phyloP scores from a whole-genome alignment of 2,329 filamentous ascomycete genomes.

The Monosporascus sp. region DNA sequence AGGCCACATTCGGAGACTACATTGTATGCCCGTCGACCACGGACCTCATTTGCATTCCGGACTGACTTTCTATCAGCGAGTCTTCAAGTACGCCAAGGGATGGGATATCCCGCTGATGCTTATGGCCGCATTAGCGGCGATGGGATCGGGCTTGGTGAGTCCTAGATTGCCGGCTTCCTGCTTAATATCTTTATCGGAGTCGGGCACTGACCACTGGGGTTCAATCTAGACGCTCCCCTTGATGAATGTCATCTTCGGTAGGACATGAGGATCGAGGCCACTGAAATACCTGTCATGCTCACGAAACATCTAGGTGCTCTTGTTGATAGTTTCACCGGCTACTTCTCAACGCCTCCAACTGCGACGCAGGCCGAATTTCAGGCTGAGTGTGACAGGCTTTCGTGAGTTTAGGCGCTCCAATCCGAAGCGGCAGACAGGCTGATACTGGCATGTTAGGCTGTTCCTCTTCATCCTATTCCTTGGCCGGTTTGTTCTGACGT shows the following conservation, averaged over 20 bases:
- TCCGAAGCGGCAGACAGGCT: constrained; percentile 1
- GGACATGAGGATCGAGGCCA: constrained; percentile 1
- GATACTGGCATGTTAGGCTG: constrained; percentile 35
- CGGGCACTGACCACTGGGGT: constrained; percentile 1
- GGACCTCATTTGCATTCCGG: not conserved
- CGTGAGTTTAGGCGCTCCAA: constrained; percentile 28
- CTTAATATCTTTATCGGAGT: not conserved
- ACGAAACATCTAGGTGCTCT: constrained; percentile 31
- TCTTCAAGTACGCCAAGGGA: constrained; percentile 50
- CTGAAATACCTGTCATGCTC: constrained; percentile 6
- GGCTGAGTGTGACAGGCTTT: constrained; percentile 36
- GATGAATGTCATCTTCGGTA: constrained; percentile 56
- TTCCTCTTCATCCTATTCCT: constrained; percentile 69
- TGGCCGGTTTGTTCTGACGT: constrained; percentile 57
- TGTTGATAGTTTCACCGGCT: constrained; percentile 43
- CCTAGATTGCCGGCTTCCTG: not conserved
- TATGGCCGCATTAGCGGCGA: constrained; percentile 41
- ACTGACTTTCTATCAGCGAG: constrained; percentile 30
- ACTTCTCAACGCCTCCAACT: constrained; percentile 31
- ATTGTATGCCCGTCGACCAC: constrained; percentile 19
- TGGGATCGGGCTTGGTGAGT: constrained; percentile 43
- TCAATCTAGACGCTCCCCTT: constrained; percentile 44
- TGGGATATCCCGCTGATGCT: constrained; percentile 46
- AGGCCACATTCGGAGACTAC: constrained; percentile 42
- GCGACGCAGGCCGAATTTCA: constrained; percentile 34